Evolutionary conservation across 2,329 filamentous ascomycete species (phyloP), one percentile per base, ranked within the genome.

Genomic region (Tothia fuscella): DNA sequence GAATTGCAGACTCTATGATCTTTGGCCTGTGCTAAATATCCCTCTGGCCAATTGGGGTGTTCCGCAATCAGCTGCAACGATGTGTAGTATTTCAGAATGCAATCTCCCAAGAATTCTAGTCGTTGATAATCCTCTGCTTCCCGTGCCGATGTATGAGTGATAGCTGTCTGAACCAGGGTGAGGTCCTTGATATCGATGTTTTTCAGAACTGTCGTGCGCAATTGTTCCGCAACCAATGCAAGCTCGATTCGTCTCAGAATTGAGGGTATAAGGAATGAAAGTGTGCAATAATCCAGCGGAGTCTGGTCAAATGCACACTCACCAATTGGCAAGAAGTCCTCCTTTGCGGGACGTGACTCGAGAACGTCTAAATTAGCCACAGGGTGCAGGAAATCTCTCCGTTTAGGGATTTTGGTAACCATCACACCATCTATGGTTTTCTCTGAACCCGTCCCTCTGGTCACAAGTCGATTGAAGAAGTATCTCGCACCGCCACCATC

Each of bases 81-180:
- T 0, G 81, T 70, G 35, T 74, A 76, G 43, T 80, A 74, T 53
- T 96, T 96, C 28, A 96, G 67, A 2, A 93, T 67, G 0, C 77
- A 78, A 52, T 96, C 89, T 0, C 91, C 91, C 0, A 95, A 63
- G 50, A 93, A 93, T 55, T 96, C 91, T 0, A 93, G 65, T 3
- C 82, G 70, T 51, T 96, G 82, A 54, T 95, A 95, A 48, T 94
- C 72, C 0, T 68, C 70, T 1, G 63, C 56, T 36, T 78, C 76
- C 2, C 59, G 54, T 0, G 83, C 76, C 2, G 67, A 67, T 0
- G 78, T 74, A 0, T 83, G 67, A 38, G 73, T 82, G 38, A 93
- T 79, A 1, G 88, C 86, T 7, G 75, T 78, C 1, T 77, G 56
- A 0, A 93, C 54, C 25, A 81, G 62, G 1, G 63, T 58, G 3